phyloP scores from a whole-genome alignment of 805 yeast genomes.

The Zygosaccharomyces rouxii region DNA sequence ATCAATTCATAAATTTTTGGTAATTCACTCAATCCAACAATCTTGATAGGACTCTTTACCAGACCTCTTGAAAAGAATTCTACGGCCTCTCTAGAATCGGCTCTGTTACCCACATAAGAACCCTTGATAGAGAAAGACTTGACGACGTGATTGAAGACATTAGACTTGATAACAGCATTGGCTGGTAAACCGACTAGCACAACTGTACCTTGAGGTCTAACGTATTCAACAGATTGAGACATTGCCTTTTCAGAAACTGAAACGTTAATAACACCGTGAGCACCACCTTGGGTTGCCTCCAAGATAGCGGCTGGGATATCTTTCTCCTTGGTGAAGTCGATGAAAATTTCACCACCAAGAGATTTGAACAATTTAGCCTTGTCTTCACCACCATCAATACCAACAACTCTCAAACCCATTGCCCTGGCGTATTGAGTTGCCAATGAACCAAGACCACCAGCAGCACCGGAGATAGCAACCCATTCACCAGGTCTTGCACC shows the following conservation, averaged over 20 bases:
- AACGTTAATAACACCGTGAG: constrained; percentile 66
- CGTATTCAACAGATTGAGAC: constrained; percentile 50
- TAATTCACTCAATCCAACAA: constrained; percentile 53
- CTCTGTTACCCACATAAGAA: constrained; percentile 84
- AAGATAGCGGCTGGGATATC: constrained; percentile 50
- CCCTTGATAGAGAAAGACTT: constrained; percentile 68
- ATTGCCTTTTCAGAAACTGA: constrained; percentile 67
- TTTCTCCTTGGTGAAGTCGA: constrained; percentile 50
- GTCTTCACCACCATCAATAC: constrained; percentile 53
- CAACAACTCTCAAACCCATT: constrained; percentile 53
- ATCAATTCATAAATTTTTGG: constrained; percentile 51
- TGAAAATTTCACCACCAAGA: constrained; percentile 51
- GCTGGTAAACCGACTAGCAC: constrained; percentile 75
- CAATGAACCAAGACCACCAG: constrained; percentile 57
- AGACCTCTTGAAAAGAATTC: constrained; percentile 67
- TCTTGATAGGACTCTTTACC: constrained; percentile 57
- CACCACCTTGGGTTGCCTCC: constrained; percentile 61
- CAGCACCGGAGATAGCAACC: constrained; percentile 59
- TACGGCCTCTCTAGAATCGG: constrained; percentile 70
- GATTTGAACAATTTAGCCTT: constrained; percentile 43
- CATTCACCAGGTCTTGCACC: constrained; percentile 48
- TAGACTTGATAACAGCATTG: constrained; percentile 60
- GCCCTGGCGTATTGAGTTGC: constrained; percentile 58
- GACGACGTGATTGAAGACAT: constrained; percentile 67
- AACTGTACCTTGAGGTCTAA: constrained; percentile 64